A percentile compares a stretch with the other conserved stretches of the same genome.
Conservation (phyloP, 2,329 filamentous ascomycete species). For the Phoma sp. region DNA sequence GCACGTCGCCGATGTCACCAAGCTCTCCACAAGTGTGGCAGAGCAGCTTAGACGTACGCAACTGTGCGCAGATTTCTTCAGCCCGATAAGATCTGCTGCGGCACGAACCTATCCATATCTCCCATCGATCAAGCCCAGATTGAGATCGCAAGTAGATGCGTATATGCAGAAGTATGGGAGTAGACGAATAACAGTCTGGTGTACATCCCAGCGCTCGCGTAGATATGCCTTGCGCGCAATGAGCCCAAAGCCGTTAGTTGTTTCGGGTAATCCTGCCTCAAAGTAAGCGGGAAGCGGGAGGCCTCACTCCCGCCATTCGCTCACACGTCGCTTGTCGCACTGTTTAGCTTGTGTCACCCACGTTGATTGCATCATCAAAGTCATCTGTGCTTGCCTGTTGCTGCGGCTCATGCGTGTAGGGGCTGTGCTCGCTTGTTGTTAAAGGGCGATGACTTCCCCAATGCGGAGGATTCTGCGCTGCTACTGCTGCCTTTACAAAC, state of each 20-base stretch:
- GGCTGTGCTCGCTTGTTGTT: not conserved
- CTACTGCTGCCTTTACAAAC: not conserved
- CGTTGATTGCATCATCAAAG: conserved; percentile 1
- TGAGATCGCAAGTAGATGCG: conserved; percentile 4
- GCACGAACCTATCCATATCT: not conserved
- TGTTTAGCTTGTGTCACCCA: not conserved
- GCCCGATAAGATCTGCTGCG: not conserved
- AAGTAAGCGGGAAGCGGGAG: not conserved
- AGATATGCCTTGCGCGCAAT: conserved; percentile 6
- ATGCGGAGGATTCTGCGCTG: conserved; percentile 30
- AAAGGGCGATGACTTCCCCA: conserved; percentile 9
- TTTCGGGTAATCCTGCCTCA: not conserved
- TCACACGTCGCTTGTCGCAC: not conserved
- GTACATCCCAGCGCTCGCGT: not conserved
- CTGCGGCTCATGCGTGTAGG: not conserved
- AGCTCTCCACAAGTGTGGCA: not conserved
- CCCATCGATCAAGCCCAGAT: not conserved
- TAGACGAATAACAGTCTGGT: not conserved
- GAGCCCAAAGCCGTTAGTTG: conserved; percentile 5
- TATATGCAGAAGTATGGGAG: not conserved
- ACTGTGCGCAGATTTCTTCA: not conserved
- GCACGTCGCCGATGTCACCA: not conserved
- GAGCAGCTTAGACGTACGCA: not conserved
- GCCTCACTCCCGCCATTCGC: conserved; percentile 4
- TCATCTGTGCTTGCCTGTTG: not conserved